Evolutionary conservation across 148 eudicot species (phyloP), one percentile per base, ranked within the genome.

Genomic region (Silene latifolia): DNA sequence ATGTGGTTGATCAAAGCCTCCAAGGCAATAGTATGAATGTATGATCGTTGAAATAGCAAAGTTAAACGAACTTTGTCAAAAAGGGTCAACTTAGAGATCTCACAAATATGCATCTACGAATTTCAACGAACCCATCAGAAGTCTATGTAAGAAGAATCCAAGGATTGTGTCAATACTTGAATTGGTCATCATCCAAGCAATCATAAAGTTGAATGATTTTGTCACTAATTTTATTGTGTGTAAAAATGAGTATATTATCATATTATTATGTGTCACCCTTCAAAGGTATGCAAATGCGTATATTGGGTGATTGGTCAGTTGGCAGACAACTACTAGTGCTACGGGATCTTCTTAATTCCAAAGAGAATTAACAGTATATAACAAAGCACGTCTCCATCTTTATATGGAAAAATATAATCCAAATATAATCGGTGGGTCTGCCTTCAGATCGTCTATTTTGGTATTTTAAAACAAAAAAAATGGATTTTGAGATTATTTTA

Each of bases 301-400:
- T 29, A 39, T 58, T 13, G 3, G 13, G 29, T 63, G 59, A 74
- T 74, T 74, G 69, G 44, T 54, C 77, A 23, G 61, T 47, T 60
- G 82, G 78, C 78, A 79, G 82, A 79, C 82, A 74, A 69, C 61
- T 39, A 20, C 29, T 79, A 74, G 82, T 79, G 82, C 71, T 61
- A 23, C 69, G 69, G 58, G 57, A 61, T 74, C 46, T 74, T 79
- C 74, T 67, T 53, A 65, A 67, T 73, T 67, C 67, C 67, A 57
- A 72, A 72, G 58, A 54, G 18, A 54, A 56, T 51, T 51, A 0
- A 44, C 35, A 64, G 51, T 77, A 53, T 63, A 39, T 42, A 63
- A 65, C 76, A 65, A 76, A 80, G 17, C 83, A 64, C 69, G 44
- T 76, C 72, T 58, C 29, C 25, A 64, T 72, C 67, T 71, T 72